phyloP scores from a whole-genome alignment of 2,329 filamentous ascomycete genomes.

The Coniella vitis region DNA sequence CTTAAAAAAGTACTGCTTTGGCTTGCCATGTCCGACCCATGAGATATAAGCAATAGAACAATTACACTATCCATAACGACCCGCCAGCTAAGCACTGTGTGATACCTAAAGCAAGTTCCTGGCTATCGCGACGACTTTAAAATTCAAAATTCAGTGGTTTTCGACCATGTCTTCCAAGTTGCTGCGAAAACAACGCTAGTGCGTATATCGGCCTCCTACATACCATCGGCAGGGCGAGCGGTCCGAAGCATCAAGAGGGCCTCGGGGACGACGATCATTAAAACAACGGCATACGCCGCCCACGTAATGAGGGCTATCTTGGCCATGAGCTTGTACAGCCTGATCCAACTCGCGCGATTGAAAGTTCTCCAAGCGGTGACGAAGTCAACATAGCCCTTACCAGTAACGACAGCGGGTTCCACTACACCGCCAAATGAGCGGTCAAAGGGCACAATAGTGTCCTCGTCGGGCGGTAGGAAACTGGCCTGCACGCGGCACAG shows the following conservation, averaged over 20 bases:
- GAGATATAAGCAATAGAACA: no score
- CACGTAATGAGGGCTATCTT: conserved; percentile 59
- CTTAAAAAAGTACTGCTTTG: no score
- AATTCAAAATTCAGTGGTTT: no score
- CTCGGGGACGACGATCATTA: conserved; percentile 45
- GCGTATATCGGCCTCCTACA: neutral
- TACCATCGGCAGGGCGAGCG: conserved; percentile 21
- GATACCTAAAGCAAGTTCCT: no score
- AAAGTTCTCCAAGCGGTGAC: conserved; percentile 76
- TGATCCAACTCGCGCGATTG: conserved; percentile 61
- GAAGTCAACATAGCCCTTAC: conserved; percentile 63
- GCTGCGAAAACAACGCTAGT: no score
- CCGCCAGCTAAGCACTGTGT: no score
- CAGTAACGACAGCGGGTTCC: conserved; percentile 66
- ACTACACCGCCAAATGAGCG: conserved; percentile 75
- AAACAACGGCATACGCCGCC: conserved; percentile 39
- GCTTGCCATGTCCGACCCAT: no score
- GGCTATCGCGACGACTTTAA: no score
- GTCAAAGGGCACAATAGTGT: conserved; percentile 86
- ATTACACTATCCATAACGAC: no score
- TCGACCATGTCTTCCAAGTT: no score
- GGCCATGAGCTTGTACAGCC: conserved; percentile 66
- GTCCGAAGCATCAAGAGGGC: conserved; percentile 34
- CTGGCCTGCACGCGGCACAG: conserved; percentile 82
- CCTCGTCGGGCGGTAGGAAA: conserved; percentile 71